Evolutionary conservation across 2,329 filamentous ascomycete species (phyloP).

Genomic region (Paecilomyces sp.): DNA sequence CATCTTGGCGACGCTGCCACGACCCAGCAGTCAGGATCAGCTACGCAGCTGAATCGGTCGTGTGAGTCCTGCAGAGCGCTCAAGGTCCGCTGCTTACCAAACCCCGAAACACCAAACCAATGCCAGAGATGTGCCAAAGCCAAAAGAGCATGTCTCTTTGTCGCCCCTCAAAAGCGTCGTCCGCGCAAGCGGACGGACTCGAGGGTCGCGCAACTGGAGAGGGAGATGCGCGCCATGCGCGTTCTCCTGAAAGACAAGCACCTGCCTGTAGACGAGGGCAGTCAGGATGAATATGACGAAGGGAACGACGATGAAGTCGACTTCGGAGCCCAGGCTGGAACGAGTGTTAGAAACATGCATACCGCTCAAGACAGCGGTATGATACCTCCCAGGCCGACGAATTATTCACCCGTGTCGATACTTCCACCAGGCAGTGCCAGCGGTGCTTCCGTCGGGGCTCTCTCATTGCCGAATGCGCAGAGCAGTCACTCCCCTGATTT

Average conservation of each 20-base stretch:
- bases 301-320: conserved; percentile 17
- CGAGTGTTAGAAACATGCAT: conserved; percentile 14
- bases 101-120: conserved; percentile 21
- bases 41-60: conserved; percentile 27
- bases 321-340: conserved; percentile 13
- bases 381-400: conserved; percentile 12
- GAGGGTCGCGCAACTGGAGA: conserved; percentile 28
- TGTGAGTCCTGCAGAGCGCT: conserved; percentile 30
- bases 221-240: conserved; percentile 31
- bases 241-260: conserved; percentile 24
- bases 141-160: conserved; percentile 25
- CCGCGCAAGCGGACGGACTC: conserved; percentile 31
- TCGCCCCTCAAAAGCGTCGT: conserved; percentile 28
- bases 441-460: conserved; percentile 11
- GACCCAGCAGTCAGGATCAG: conserved; percentile 13
- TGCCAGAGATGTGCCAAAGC: conserved; percentile 30
- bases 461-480: conserved; percentile 13
- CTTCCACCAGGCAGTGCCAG: conserved; percentile 12
- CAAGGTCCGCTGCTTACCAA: conserved; percentile 30
- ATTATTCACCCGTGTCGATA: conserved; percentile 17
- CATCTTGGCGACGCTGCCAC: conserved; percentile 11
- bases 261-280: conserved; percentile 18
- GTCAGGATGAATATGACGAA: conserved; percentile 19
- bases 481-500: conserved; percentile 13
- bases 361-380: conserved; percentile 10